A percentile compares a stretch with the other conserved stretches of the same genome.
These are phyloP conservation scores for Zygoascus flipseniorum DNA, from an alignment of 805 yeast genomes.

Conservation along the genomic window DNA sequence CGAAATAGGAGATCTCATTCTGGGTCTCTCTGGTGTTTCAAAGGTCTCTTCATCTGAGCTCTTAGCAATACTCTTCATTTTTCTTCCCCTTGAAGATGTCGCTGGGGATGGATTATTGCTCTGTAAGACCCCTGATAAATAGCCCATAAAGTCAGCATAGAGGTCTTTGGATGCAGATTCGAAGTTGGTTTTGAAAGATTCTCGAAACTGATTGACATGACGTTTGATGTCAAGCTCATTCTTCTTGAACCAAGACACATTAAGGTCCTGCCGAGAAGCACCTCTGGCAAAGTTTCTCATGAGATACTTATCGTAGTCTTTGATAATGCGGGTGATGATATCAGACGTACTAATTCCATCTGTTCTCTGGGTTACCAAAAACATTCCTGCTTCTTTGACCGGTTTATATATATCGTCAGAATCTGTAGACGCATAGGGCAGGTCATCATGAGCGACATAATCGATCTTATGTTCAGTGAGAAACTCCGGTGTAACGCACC, in stretches of 20 bases:
- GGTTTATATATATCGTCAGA: slow-evolving; percentile 90
- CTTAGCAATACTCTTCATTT: slow-evolving; percentile 9
- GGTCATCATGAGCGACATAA: slow-evolving; percentile 95
- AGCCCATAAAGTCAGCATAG: slow-evolving; percentile 58
- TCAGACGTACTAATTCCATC: slow-evolving; percentile 95
- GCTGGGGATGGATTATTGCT: neutral
- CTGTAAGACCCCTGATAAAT: slow-evolving; percentile 19
- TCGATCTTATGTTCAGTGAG: slow-evolving; percentile 74
- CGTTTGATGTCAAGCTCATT: slow-evolving; percentile 91
- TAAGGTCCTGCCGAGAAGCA: slow-evolving; percentile 90
- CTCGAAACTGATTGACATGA: slow-evolving; percentile 79
- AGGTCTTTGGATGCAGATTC: slow-evolving; percentile 70
- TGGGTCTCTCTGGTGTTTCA: slow-evolving; percentile 13
- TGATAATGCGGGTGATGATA: slow-evolving; percentile 87
- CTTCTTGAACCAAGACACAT: slow-evolving; percentile 95
- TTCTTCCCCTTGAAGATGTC: neutral
- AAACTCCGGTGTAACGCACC: slow-evolving; percentile 85
- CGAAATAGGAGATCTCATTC: slow-evolving; percentile 43
- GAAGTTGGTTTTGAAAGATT: slow-evolving; percentile 65
- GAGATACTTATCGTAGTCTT: slow-evolving; percentile 92
- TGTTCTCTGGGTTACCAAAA: slow-evolving; percentile 90
- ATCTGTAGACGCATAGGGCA: slow-evolving; percentile 87
- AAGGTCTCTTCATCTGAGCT: neutral
- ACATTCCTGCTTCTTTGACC: slow-evolving; percentile 82
- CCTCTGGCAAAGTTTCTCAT: slow-evolving; percentile 98